Percentiles rank a stretch among this genome's conserved stretches.
Evolutionary conservation across 2,329 filamentous ascomycete genomes (phyloP).

Genomic region (Aspergillus ruber): DNA sequence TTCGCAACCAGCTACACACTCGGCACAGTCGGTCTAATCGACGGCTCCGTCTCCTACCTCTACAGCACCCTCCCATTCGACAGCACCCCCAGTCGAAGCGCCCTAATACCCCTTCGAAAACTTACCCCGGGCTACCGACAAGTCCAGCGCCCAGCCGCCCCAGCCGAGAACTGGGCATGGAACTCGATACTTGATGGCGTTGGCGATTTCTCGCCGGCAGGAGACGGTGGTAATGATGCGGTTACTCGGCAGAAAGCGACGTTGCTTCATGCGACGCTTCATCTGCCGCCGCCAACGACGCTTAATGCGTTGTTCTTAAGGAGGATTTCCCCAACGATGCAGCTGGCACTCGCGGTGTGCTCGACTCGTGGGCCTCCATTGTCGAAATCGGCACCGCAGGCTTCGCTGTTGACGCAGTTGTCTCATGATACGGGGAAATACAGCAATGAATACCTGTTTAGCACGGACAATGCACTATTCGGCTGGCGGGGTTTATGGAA

Average conservation of each 20-base stretch:
- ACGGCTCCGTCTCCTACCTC: constrained; percentile 94
- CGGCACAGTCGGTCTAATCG: constrained; percentile 81
- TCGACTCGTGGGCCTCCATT: constrained; percentile 35
- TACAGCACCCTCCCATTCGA: constrained; percentile 79
- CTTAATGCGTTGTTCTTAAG: constrained; percentile 81
- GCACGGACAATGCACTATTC: constrained; percentile 83
- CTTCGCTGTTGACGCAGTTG: constrained; percentile 40
- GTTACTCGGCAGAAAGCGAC: constrained; percentile 30
- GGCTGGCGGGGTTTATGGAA: constrained; percentile 90
- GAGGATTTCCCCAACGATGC: constrained; percentile 67
- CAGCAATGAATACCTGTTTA: constrained; percentile 82
- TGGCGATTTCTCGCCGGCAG: constrained; percentile 9
- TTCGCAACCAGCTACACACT: constrained; percentile 93
- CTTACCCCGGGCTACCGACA: constrained; percentile 79
- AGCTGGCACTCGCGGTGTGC: constrained; percentile 64
- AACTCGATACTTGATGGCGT: constrained; percentile 23
- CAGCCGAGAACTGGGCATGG: constrained; percentile 27
- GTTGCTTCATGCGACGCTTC: constrained; percentile 40
- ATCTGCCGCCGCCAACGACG: constrained; percentile 63
- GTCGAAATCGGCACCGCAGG: constrained; percentile 40
- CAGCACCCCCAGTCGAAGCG: constrained; percentile 61
- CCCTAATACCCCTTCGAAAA: constrained; percentile 66
- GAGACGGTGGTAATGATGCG: constrained; percentile 26
- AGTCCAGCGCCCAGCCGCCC: constrained; percentile 46
- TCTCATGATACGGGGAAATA: constrained; percentile 78